These are phyloP conservation scores for Calocybe gangraenosa DNA, from an alignment of 768 basidiomycete species.

Conservation along the genomic window DNA sequence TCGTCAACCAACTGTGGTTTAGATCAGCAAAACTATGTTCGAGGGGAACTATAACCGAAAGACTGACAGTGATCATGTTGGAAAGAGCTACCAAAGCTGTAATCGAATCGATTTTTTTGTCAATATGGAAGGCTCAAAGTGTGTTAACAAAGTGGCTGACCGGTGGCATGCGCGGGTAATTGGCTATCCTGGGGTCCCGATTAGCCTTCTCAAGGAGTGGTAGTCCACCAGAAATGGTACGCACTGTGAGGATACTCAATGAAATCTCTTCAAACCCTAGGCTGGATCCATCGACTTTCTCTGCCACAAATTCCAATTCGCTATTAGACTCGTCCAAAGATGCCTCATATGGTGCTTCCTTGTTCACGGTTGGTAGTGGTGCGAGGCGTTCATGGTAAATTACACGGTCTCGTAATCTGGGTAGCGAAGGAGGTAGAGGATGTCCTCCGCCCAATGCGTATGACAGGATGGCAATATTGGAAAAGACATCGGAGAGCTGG, in stretches of 20 bases:
- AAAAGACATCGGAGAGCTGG: slow-evolving; percentile 41
- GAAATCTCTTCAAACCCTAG: slow-evolving; percentile 39
- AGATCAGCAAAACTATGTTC: not conserved
- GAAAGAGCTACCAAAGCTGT: slow-evolving; percentile 37
- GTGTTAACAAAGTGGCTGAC: slow-evolving; percentile 17
- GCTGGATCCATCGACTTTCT: slow-evolving; percentile 35
- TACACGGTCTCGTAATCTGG: slow-evolving; percentile 37
- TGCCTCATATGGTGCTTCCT: not conserved
- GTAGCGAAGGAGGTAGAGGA: slow-evolving; percentile 34
- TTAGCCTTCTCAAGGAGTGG: not conserved
- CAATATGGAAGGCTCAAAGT: not conserved
- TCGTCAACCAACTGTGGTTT: slow-evolving; percentile 34
- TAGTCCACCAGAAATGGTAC: slow-evolving; percentile 6
- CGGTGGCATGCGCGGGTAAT: slow-evolving; percentile 39
- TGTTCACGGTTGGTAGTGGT: slow-evolving; percentile 10
- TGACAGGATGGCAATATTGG: slow-evolving; percentile 35
- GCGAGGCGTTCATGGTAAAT: slow-evolving; percentile 36
- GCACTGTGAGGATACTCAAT: slow-evolving; percentile 33
- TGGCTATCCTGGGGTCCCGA: slow-evolving; percentile 30
- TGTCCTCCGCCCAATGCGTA: slow-evolving; percentile 30
- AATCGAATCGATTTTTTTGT: too few species aligned
- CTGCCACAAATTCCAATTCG: slow-evolving; percentile 21
- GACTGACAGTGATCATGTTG: slow-evolving; percentile 32
- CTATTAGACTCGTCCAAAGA: slow-evolving; percentile 10
- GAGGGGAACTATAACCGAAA: not conserved